Percentiles rank a stretch among this genome's conserved stretches.
These are phyloP conservation scores for Diplodia sapinea DNA, from an alignment of 2,329 filamentous ascomycete species.

Conservation along the genomic window DNA sequence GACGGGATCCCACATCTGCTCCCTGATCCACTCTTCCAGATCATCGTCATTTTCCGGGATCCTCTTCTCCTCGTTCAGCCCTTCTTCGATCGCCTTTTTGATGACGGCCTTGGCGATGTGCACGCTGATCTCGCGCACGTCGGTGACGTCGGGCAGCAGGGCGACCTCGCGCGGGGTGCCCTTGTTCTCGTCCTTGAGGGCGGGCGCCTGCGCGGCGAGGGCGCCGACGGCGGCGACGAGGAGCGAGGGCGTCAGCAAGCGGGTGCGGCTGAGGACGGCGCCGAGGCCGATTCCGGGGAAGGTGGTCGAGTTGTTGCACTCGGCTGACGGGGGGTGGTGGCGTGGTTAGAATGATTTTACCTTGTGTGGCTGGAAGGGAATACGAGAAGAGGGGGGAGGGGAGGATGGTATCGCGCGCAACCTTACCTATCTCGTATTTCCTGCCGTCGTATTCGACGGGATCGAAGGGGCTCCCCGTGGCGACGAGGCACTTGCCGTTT, in stretches of 20 bases:
- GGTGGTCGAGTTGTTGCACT: constrained; percentile 87
- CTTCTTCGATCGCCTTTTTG: constrained; percentile 71
- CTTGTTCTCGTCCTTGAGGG: constrained; percentile 63
- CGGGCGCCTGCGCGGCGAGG: constrained; percentile 73
- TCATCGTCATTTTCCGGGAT: constrained; percentile 66
- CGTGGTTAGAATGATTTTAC: too few species aligned
- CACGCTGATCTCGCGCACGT: constrained; percentile 77
- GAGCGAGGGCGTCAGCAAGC: constrained; percentile 75
- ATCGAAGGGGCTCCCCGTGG: constrained; percentile 82
- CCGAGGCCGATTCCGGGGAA: constrained; percentile 89
- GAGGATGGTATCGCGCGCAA: constrained; percentile 33
- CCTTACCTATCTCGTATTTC: constrained; percentile 59
- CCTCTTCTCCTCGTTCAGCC: constrained; percentile 65
- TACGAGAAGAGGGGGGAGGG: not conserved
- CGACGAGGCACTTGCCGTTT: constrained; percentile 75
- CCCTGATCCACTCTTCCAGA: constrained; percentile 72
- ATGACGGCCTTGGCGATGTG: constrained; percentile 79
- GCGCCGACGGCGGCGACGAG: constrained; percentile 79
- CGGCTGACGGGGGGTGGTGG: constrained; percentile 57
- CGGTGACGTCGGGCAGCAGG: constrained; percentile 75
- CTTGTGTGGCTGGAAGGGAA: constrained; percentile 34
- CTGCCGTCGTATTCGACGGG: constrained; percentile 68
- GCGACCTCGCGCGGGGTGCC: constrained; percentile 53
- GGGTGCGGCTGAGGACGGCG: constrained; percentile 71
- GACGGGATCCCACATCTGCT: constrained; percentile 79